Evolutionary conservation across 225 moss, liverwort and hornwort genomes (phyloP), one percentile per base, ranked within the genome.

Genomic region (Takakia lepidozioides): DNA sequence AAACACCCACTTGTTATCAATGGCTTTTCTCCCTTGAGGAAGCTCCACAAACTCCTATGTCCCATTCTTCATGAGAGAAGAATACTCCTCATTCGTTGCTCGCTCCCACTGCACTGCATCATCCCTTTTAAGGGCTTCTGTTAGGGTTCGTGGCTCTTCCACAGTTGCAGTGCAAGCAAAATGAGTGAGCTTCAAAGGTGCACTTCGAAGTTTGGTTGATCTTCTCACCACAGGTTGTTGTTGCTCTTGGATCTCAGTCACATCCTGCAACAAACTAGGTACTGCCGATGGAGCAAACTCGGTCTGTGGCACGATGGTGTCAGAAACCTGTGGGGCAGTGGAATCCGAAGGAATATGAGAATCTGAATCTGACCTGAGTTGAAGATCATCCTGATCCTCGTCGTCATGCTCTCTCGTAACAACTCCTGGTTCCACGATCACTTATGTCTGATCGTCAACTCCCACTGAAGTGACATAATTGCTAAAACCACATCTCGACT

Each of bases 1-100:
- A 25, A 7, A 54, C 14, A 54, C 54, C 38, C 54, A 54, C 22
- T 54, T 54, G 1, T 1, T 8, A 21, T 20, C 37, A 17, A 54
- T 23, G 20, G 21, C 24, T 1, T 54, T 54, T 27, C 51, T 27
- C 19, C 27, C 51, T 16, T 22, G 7, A 29, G 51, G 51, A 10
- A 51, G n/a, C 19, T 51, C 16, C 8, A 2, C 25, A 8, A 54
- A 22, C 37, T 36, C 2, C 54, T 39, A 54, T 25, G 54, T 41
- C 20, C 25, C 5, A 53, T 53, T 53, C 38, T 53, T 19, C 36
- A 30, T 15, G 3, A 35, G 29, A 4, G 11, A 18, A 8, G 26
- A 2, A 13, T 24, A 26, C 3, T 51, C 26, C 19, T 3, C 37
- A 11, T 20, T 38, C 4, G 27, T 1, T 27, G 27, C 50, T 24